These are phyloP conservation scores for Helminthosporium solani DNA, from an alignment of 2,329 filamentous ascomycete species.

Conservation along the genomic window DNA sequence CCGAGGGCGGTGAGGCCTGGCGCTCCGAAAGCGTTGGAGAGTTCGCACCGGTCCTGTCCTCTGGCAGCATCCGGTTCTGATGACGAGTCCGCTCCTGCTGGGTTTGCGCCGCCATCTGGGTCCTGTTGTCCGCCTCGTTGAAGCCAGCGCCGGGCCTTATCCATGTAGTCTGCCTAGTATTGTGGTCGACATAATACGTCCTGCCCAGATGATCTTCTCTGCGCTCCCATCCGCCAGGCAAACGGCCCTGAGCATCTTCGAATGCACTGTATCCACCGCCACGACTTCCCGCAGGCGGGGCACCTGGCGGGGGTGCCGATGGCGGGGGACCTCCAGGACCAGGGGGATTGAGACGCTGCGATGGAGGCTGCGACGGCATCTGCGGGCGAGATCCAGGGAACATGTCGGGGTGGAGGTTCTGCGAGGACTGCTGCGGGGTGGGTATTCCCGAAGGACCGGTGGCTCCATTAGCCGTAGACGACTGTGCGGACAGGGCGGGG, in stretches of 20 bases:
- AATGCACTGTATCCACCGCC: constrained; percentile 73
- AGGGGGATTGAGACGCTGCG: constrained; percentile 33
- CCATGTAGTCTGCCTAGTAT: constrained; percentile 96
- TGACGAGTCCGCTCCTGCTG: constrained; percentile 91
- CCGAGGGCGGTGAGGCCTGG: constrained; percentile 44
- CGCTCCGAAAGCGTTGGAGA: constrained; percentile 73
- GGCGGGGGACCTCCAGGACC: constrained; percentile 36
- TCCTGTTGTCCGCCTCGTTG: constrained; percentile 73
- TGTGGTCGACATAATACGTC: constrained; percentile 98
- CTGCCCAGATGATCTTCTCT: constrained; percentile 91
- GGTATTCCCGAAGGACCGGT: constrained; percentile 32
- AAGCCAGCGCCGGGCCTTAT: constrained; percentile 79
- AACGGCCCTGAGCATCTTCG: constrained; percentile 88
- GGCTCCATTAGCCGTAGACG: constrained; percentile 41
- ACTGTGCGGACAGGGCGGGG: constrained; percentile 42
- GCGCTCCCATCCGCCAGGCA: constrained; percentile 93
- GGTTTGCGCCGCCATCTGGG: constrained; percentile 83
- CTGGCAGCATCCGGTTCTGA: constrained; percentile 91
- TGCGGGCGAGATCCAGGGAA: constrained; percentile 38
- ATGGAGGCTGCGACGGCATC: constrained; percentile 22
- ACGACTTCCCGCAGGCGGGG: background rate
- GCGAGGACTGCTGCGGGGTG: constrained; percentile 43
- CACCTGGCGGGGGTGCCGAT: constrained; percentile 17
- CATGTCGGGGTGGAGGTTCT: constrained; percentile 40
- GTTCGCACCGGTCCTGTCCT: constrained; percentile 90